Base-by-base conservation (phyloP, 495 filamentous ascomycete species). In the Aspergillus incahuasiensis region DNA sequence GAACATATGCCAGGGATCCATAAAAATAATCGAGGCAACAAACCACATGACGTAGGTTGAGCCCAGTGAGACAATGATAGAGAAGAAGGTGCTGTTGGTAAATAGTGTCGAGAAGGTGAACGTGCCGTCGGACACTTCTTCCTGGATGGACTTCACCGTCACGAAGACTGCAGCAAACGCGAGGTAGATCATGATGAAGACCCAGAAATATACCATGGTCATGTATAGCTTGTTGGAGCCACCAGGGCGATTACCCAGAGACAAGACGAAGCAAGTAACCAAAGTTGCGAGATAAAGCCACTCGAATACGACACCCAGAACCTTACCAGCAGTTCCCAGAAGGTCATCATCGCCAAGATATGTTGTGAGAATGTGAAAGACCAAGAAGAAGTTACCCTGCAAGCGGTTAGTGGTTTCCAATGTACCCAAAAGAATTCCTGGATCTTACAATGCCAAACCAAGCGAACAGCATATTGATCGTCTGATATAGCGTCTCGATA, bases 1-100 rank as follows among this genome's bases (percentile, higher is more conserved):
- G 74, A 96, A 82, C 89, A 99, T 96, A 71, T 99, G 95, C 92
- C 92, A 99, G 1, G 95, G 95, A 68, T 99, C 95, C 71, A 99
- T 86, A 83, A 97, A 97, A 61, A 97, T 79, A 58, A 99, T 82
- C 12, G 91, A 96, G 4, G 89, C 86, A 38, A 97, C 68, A 48
- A 99, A 85, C 85, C 91, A 99, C 65, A 99, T 86, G 60, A 94
- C 75, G 72, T 95, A 99, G 25, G 95, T 99, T 2, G 92, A 94
- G 30, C 85, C 78, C 58, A 97, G 81, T 1, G 91, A 96, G 15
- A 99, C 82, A 60, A 99, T 90, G 43, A 99, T 81, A 20, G 90
- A 92, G 71, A 92, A 92, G 79, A 99, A 97, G 42, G 94, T 79
- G 46, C 84, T 75, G 72, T 97, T 96, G 58, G 83, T 84, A 68